Evolutionary conservation across 2,329 filamentous ascomycete species (phyloP).

Genomic region (Catunica adiposa): DNA sequence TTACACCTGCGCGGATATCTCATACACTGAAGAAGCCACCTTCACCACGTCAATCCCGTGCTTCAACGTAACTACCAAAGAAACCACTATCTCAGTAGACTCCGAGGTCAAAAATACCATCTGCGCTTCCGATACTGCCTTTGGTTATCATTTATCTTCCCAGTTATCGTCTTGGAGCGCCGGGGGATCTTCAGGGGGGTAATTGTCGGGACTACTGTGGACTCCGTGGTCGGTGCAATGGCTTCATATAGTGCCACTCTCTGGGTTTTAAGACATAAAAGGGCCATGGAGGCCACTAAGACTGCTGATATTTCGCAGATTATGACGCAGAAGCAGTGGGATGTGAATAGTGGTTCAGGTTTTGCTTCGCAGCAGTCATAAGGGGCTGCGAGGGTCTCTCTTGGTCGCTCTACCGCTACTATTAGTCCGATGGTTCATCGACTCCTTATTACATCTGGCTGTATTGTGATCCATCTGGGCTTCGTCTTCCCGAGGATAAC

Average conservation of each 20-base stretch:
- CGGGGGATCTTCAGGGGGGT: constrained; percentile 33
- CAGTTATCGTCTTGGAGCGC: neutral
- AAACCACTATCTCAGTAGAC: constrained; percentile 17
- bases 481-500: too few species aligned
- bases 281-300: neutral
- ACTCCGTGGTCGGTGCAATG: constrained; percentile 44
- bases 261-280: constrained; percentile 29
- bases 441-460: neutral
- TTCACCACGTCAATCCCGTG: constrained; percentile 24
- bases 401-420: neutral
- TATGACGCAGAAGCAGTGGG: constrained; percentile 11
- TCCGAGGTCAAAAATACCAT: constrained; percentile 15
- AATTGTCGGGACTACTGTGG: constrained; percentile 62
- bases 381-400: neutral
- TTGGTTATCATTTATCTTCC: constrained; percentile 13
- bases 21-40: constrained; percentile 23
- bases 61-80: constrained; percentile 27
- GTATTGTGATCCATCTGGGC: neutral
- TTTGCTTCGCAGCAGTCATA: constrained; percentile 9
- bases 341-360: constrained; percentile 6
- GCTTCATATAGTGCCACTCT: constrained; percentile 44
- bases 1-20: constrained; percentile 34
- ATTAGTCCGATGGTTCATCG: neutral
- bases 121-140: constrained; percentile 16
- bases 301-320: neutral